Evolutionary conservation across 2,329 filamentous ascomycete genomes (phyloP), one percentile per base, ranked within the genome.

Genomic region (Cercospora zeae-maydis): DNA sequence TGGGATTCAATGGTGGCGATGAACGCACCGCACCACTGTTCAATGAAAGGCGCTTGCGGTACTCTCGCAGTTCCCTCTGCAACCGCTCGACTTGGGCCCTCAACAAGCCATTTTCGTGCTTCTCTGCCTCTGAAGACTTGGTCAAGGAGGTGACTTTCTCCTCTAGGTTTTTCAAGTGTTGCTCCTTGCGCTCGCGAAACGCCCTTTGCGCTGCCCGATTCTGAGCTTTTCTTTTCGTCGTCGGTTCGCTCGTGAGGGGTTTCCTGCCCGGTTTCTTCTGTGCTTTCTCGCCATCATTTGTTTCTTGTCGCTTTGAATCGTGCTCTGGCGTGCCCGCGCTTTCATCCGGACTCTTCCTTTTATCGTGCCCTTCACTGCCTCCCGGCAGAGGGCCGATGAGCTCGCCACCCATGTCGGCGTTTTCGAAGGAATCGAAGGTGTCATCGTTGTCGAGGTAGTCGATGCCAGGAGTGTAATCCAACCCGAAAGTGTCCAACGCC

Each of bases 261-360:
- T 99, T 99, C 67, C 95, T 87, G 56, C 95, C 95, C 4, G 95
- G 93, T 80, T 98, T 99, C 86, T 98, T 98, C 24, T 91, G 86
- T 47, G 88, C 83, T 78, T 95, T 96, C 61, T 92, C 88, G 63
- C 88, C 86, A 77, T 96, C 92, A 63, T 89, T 86, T 66, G 91
- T 86, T 77, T 96, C 92, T 64, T 90, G 86, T 67, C 92, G 86
- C 81, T 93, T 95, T 63, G 86, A 86, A 68, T 86, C 86, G 49
- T 83, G 83, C 30, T 80, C 80, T n/a, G 83, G 89, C 5, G 90
- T 88, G 1, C 87, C 80, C 7, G 79, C 87, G 11, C 90, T 75
- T 16, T 80, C 79, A 54, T 89, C 87, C 0, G 87, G 87, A 72
- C 87, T 89, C 74, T 89, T 88, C 66, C 90, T 83, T 80, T 93